Conservation (phyloP, 768 basidiomycete species). For the Russula compacta region DNA sequence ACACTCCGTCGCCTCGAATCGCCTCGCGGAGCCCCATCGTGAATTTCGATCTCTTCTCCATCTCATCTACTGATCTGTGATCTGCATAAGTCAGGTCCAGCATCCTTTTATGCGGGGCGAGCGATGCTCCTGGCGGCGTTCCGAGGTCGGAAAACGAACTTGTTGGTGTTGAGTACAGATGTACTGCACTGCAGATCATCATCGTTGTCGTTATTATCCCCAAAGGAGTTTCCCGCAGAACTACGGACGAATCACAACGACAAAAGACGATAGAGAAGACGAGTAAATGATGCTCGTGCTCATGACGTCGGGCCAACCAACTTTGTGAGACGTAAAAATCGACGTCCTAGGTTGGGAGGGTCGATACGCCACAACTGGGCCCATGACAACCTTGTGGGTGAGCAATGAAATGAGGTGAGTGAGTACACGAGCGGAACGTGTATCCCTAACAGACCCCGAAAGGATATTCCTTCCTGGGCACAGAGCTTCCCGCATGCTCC, state of each 20-base stretch:
- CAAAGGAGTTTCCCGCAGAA: neutral
- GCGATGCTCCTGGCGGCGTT: neutral
- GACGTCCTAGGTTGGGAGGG: neutral
- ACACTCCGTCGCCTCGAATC: neutral
- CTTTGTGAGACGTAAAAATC: neutral
- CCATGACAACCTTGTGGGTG: too few species aligned
- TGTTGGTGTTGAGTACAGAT: neutral
- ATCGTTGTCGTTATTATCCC: neutral
- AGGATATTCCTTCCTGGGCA: neutral
- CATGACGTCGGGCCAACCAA: neutral
- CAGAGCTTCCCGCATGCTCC: neutral
- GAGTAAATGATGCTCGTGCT: neutral
- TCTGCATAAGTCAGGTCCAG: neutral
- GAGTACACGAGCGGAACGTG: too few species aligned
- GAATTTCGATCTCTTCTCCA: neutral
- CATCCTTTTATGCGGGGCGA: neutral
- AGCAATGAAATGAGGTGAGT: too few species aligned
- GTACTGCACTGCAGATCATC: neutral
- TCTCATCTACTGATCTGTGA: neutral
- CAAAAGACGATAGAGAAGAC: neutral
- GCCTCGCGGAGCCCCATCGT: neutral
- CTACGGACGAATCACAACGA: neutral
- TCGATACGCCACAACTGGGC: too few species aligned
- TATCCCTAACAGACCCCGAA: neutral
- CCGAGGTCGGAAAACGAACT: neutral